Conservation (phyloP, 176 grass and related monocot genomes). For the Eremochloa ophiuroides region DNA sequence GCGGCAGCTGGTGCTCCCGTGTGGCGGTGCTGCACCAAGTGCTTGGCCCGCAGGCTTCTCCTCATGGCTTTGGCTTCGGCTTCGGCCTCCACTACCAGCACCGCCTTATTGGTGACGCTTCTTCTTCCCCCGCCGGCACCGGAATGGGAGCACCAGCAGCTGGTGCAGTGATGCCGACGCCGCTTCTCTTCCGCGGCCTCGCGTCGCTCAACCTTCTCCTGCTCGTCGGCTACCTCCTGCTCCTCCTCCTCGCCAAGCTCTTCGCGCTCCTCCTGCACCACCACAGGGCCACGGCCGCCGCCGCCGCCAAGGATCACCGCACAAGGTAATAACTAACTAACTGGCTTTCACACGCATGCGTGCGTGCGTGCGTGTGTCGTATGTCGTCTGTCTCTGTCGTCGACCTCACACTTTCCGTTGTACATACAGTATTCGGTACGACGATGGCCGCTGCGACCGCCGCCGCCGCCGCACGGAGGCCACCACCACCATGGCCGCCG, state of each 20-base stretch:
- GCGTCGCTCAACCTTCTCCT: slow-evolving; percentile 43
- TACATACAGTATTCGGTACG: neutral
- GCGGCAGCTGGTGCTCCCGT: slow-evolving; percentile 7
- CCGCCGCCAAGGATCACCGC: neutral
- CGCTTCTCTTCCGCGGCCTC: slow-evolving; percentile 40
- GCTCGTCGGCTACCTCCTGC: slow-evolving; percentile 49
- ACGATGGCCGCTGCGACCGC: neutral
- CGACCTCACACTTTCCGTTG: neutral
- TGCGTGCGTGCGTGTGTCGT: neutral
- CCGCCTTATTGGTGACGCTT: neutral
- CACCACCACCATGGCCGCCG: neutral
- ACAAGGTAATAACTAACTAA: neutral
- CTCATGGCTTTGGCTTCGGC: slow-evolving; percentile 34
- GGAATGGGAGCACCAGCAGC: neutral
- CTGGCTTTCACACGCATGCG: neutral
- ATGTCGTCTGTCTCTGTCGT: neutral
- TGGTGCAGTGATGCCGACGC: slow-evolving; percentile 16
- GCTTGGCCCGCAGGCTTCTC: slow-evolving; percentile 31
- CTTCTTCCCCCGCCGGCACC: neutral
- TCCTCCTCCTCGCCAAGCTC: slow-evolving; percentile 72
- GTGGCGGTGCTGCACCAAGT: slow-evolving; percentile 24
- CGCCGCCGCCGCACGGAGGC: neutral
- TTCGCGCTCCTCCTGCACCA: slow-evolving; percentile 34
- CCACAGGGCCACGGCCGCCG: slow-evolving; percentile 13
- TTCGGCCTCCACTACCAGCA: neutral